Base-by-base conservation (phyloP, 495 filamentous ascomycete genomes). In the Durotheca rogersii region DNA sequence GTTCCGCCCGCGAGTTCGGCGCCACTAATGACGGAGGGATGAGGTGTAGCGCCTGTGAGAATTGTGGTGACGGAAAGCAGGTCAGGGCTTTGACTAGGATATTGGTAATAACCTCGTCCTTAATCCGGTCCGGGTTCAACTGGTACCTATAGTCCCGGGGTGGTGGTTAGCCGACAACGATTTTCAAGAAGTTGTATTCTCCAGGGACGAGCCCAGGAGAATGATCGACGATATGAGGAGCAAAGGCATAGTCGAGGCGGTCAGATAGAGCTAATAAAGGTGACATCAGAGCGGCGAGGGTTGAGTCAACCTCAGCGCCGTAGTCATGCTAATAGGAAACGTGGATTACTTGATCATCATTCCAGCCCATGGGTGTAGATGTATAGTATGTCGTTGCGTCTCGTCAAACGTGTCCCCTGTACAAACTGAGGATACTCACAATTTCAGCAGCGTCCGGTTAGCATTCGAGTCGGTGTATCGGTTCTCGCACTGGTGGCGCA, bases 281-380 rank as follows among this genome's bases (percentile, higher is more conserved):
- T 52, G n/a, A 73, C 78, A 73, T 78, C 78, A 79, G 45, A 36
- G 53, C 58, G 41, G 58, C 61, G 59, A 47, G 60, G 59, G 69
- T 64, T 59, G 68, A 72, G 23, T 78, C 77, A 66, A 69, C 68
- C 73, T 66, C 42, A 57, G 33, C 61, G 50, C 68, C 50, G 61
- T 34, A 56, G 42, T 64, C 95, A 89, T 87, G 90, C 82, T 96
- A 96, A 96, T 96, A 95, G 89, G 89, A 95, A 96, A 96, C 92
- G 90, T 93, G 84, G 64, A 80, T 63, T 62, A 72, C 64, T 80
- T 70, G 65, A 79, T 86, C 88, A 88, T 95, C 87, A 82, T 74
- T 61, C 67, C 56, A 61, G 47, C 45, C 43, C n/a, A n/a, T n/a
- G n/a, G n/a, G n/a, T n/a, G n/a, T n/a, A n/a, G n/a, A n/a, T n/a